Conservation (phyloP, 306 rosid species). For the Fragaria nilgerrensis region DNA sequence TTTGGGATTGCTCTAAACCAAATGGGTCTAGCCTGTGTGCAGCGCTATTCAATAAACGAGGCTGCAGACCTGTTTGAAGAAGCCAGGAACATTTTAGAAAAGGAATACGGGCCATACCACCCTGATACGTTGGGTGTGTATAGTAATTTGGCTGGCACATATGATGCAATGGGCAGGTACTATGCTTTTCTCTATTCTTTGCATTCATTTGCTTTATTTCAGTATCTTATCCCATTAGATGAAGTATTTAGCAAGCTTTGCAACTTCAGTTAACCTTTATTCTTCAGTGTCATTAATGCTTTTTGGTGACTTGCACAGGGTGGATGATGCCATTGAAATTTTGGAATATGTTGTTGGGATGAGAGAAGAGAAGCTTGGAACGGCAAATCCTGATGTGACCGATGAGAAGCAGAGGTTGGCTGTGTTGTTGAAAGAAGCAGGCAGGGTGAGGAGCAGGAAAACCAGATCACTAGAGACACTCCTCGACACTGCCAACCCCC, state of each 20-base stretch:
- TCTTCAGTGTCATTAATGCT: constrained; percentile 18
- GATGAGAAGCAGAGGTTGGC: constrained; percentile 79
- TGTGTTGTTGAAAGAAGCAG: constrained; percentile 73
- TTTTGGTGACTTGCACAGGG: constrained; percentile 36
- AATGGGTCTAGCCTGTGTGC: constrained; percentile 89
- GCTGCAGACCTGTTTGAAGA: constrained; percentile 90
- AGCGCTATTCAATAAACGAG: constrained; percentile 67
- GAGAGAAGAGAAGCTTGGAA: constrained; percentile 91
- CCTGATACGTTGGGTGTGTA: constrained; percentile 75
- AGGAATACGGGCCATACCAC: constrained; percentile 77
- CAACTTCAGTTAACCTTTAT: constrained; percentile 5
- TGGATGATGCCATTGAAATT: constrained; percentile 78
- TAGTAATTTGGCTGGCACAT: constrained; percentile 84
- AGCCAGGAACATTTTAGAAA: constrained; percentile 64
- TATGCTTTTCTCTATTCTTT: neutral
- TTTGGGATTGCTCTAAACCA: constrained; percentile 85
- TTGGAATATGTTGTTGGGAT: constrained; percentile 72
- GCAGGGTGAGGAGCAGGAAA: constrained; percentile 58
- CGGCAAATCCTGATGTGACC: constrained; percentile 74
- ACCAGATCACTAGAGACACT: constrained; percentile 64
- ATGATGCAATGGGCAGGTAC: constrained; percentile 98
- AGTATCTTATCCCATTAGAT: neutral
- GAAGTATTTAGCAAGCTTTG: neutral
- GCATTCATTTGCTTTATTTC: neutral
- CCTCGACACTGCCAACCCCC: constrained; percentile 46